These are phyloP conservation scores for Theileria orientalis DNA, from an alignment of 169 alveolate genomes.

Conservation along the genomic window DNA sequence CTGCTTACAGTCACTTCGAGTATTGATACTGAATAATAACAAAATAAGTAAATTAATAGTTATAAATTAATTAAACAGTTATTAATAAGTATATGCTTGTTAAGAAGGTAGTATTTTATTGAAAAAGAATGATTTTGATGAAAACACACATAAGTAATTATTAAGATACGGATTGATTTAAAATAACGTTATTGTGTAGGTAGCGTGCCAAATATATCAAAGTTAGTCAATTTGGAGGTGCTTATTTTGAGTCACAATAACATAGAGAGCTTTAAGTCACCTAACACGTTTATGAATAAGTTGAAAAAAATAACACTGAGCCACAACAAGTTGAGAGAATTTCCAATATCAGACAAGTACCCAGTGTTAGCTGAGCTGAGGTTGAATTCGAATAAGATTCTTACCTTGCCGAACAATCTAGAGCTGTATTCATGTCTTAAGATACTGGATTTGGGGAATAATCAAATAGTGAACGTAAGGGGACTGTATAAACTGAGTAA, in stretches of 20 bases:
- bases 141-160: no score
- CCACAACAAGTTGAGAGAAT: slow-evolving; percentile 65
- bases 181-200: no score
- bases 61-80: background rate
- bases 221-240: slow-evolving; percentile 64
- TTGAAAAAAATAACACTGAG: slow-evolving; percentile 67
- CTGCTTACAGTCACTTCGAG: slow-evolving; percentile 22
- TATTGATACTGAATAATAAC: slow-evolving; percentile 60
- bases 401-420: slow-evolving; percentile 45
- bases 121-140: no score
- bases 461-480: slow-evolving; percentile 34
- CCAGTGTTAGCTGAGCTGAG: slow-evolving; percentile 54
- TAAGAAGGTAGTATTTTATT: no score
- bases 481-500: slow-evolving; percentile 18
- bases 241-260: slow-evolving; percentile 67
- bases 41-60: slow-evolving; percentile 21
- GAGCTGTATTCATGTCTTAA: slow-evolving; percentile 25
- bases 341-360: slow-evolving; percentile 40
- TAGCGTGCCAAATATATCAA: slow-evolving; percentile 64
- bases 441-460: slow-evolving; percentile 51
- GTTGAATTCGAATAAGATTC: slow-evolving; percentile 47
- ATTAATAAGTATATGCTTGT: background rate
- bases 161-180: no score
- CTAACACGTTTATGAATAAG: slow-evolving; percentile 57
- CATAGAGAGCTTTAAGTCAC: slow-evolving; percentile 60